These are phyloP conservation scores for Polytolypa hystricis DNA, from an alignment of 2,329 filamentous ascomycete species.

Conservation along the genomic window DNA sequence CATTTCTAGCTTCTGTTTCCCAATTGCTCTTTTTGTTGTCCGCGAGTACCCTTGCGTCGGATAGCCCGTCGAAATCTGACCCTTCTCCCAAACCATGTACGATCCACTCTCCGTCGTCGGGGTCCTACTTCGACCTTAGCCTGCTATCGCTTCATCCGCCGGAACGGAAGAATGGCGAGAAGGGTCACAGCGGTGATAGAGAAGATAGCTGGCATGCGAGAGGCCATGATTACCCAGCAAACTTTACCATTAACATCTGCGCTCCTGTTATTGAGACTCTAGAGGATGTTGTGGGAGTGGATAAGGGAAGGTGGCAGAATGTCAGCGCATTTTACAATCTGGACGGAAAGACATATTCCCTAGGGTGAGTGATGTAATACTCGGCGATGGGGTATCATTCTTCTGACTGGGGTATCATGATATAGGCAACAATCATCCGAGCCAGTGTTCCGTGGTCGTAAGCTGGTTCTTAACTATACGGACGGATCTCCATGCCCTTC, in stretches of 20 bases:
- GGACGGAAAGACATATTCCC: constrained; percentile 34
- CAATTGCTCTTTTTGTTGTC: constrained; percentile 23
- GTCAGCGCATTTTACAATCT: constrained; percentile 40
- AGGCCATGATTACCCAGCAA: constrained; percentile 40
- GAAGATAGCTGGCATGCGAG: constrained; percentile 38
- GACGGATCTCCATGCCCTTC: constrained; percentile 59
- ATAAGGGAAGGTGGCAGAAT: constrained; percentile 32
- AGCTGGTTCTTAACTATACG: constrained; percentile 66
- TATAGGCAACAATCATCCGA: constrained; percentile 34
- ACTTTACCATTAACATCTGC: constrained; percentile 42
- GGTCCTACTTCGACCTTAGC: constrained; percentile 54
- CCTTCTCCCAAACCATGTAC: constrained; percentile 48
- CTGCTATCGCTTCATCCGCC: constrained; percentile 44
- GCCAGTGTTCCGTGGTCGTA: constrained; percentile 39
- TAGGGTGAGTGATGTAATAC: constrained; percentile 29
- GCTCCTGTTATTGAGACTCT: constrained; percentile 38
- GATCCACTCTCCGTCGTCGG: constrained; percentile 49
- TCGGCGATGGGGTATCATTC: not conserved
- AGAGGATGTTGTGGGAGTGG: constrained; percentile 36
- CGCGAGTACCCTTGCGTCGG: constrained; percentile 24
- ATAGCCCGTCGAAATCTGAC: constrained; percentile 31
- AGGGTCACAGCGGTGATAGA: constrained; percentile 26
- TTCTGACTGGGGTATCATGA: constrained; percentile 1
- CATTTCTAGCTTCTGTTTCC: constrained; percentile 20
- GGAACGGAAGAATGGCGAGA: constrained; percentile 29